Evolutionary conservation across 371 early-diverging fungal genomes (phyloP).

Genomic region (Rhizomucor pusillus): DNA sequence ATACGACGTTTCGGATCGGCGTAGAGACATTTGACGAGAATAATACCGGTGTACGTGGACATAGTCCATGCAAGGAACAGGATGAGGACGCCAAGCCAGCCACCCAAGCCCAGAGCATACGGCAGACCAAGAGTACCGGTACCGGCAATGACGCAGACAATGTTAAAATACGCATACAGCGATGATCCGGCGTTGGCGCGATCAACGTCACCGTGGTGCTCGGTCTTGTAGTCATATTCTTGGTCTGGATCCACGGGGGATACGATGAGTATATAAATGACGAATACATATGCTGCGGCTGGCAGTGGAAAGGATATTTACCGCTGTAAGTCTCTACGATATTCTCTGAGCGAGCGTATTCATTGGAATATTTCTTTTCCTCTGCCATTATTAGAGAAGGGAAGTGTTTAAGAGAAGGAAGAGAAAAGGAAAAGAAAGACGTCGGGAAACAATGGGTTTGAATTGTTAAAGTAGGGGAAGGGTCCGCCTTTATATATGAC

Average conservation of each 20-base stretch:
- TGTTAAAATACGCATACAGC: constrained; percentile 54
- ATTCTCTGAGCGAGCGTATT: neutral
- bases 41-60: constrained; percentile 44
- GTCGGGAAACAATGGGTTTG: neutral
- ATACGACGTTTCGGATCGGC: constrained; percentile 30
- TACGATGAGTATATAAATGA: too few species aligned
- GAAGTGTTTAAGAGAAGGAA: neutral
- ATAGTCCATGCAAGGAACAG: constrained; percentile 73
- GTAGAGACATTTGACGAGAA: constrained; percentile 35
- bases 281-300: neutral
- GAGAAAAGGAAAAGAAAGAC: neutral
- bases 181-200: constrained; percentile 16
- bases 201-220: constrained; percentile 8
- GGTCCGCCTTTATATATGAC: neutral
- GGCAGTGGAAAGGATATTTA: too few species aligned
- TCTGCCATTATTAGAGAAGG: neutral
- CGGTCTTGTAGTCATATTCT: constrained; percentile 9
- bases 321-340: neutral
- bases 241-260: too few species aligned
- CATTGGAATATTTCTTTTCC: constrained; percentile 1
- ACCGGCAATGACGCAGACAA: constrained; percentile 77
- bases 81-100: constrained; percentile 74
- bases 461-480: too few species aligned
- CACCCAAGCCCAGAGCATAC: constrained; percentile 74
- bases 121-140: constrained; percentile 83